Percentiles rank a stretch among this genome's conserved stretches.
Conservation (phyloP, 306 rosid genomes). For the Pyrus bretschneideri region DNA sequence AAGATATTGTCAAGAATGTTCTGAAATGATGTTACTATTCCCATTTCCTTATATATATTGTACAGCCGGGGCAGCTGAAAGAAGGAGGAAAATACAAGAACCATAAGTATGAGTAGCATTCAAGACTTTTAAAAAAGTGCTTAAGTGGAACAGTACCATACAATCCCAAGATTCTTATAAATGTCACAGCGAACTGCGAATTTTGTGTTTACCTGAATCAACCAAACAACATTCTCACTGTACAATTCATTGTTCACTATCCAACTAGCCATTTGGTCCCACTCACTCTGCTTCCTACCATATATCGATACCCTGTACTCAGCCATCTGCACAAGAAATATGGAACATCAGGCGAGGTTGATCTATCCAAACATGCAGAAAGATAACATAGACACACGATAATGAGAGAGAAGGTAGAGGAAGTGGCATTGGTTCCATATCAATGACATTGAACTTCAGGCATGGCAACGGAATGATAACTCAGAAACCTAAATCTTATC, state of each 20-base stretch:
- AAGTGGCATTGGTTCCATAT: not conserved
- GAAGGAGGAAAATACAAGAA: conserved; percentile 11
- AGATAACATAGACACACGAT: not conserved
- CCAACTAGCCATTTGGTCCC: conserved; percentile 99
- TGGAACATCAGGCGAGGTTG: conserved; percentile 3
- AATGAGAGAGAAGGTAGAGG: no score
- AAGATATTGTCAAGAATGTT: conserved; percentile 96
- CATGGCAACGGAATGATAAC: not conserved
- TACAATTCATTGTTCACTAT: conserved; percentile 93
- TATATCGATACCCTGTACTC: conserved; percentile 92
- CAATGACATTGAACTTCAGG: not conserved
- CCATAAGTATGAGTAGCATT: conserved; percentile 1
- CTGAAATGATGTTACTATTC: conserved; percentile 93
- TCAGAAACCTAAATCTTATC: not conserved
- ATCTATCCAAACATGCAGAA: not conserved
- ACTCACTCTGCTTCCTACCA: conserved; percentile 99
- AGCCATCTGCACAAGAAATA: conserved; percentile 78
- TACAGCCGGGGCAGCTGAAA: conserved; percentile 90
- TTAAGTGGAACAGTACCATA: not conserved
- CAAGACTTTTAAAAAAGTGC: not conserved
- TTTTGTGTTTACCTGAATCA: conserved; percentile 73
- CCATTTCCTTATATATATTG: conserved; percentile 95
- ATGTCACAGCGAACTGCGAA: not conserved
- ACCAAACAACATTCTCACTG: conserved; percentile 93
- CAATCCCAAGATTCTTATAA: not conserved